Conservation (phyloP, 2,329 filamentous ascomycete genomes). For the Penicillium olsonii region DNA sequence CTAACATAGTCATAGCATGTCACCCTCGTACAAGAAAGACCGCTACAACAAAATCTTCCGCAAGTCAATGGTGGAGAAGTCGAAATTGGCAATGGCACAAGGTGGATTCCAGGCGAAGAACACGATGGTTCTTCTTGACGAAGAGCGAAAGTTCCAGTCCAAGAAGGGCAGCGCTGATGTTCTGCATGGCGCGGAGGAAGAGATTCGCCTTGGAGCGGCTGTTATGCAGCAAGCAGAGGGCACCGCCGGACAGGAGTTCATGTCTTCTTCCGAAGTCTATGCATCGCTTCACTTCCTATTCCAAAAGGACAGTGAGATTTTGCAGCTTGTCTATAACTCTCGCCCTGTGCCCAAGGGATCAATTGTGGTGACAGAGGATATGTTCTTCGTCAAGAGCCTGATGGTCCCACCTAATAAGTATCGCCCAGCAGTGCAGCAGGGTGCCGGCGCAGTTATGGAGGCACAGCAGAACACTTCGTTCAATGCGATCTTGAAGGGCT, state of each 20-base stretch:
- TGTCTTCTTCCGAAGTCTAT: slow-evolving; percentile 80
- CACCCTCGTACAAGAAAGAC: slow-evolving; percentile 84
- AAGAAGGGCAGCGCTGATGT: slow-evolving; percentile 47
- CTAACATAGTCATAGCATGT: slow-evolving; percentile 58
- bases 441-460: slow-evolving; percentile 79
- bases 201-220: slow-evolving; percentile 55
- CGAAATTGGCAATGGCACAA: slow-evolving; percentile 75
- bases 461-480: slow-evolving; percentile 86
- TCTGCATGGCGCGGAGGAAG: slow-evolving; percentile 59
- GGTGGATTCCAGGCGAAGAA: slow-evolving; percentile 67
- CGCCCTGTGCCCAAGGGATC: slow-evolving; percentile 63
- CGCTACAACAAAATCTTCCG: slow-evolving; percentile 92
- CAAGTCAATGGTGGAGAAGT: slow-evolving; percentile 72
- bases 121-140: slow-evolving; percentile 63
- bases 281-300: slow-evolving; percentile 79
- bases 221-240: slow-evolving; percentile 34
- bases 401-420: slow-evolving; percentile 91
- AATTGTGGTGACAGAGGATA: slow-evolving; percentile 69
- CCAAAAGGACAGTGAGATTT: slow-evolving; percentile 79
- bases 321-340: slow-evolving; percentile 82
- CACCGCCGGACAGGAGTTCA: slow-evolving; percentile 64
- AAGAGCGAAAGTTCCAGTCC: slow-evolving; percentile 42
- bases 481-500: slow-evolving; percentile 77
- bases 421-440: slow-evolving; percentile 81
- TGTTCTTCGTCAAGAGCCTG: slow-evolving; percentile 89